Evolutionary conservation across 352 stramenopile genomes (phyloP).

Genomic region (Globisporangium spinosum): DNA sequence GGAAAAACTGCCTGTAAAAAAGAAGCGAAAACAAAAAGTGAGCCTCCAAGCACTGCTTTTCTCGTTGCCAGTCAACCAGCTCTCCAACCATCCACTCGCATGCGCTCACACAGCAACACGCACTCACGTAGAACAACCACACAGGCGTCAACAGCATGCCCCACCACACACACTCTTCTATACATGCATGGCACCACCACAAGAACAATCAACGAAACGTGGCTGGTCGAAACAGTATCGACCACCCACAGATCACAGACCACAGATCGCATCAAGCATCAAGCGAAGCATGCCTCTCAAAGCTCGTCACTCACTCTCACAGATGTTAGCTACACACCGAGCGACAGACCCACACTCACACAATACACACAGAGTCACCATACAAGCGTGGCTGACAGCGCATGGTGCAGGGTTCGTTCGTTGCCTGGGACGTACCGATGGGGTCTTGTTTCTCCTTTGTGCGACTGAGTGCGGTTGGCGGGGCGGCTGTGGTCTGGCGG

Average conservation of each 20-base stretch:
- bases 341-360: slow-evolving; percentile 2
- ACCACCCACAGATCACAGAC: background rate
- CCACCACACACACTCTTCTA: background rate
- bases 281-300: background rate
- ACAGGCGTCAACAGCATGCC: background rate
- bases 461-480: slow-evolving; percentile 1
- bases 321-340: background rate
- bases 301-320: background rate
- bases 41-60: background rate
- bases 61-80: background rate
- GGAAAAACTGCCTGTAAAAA: background rate
- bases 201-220: background rate
- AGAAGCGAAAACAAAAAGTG: background rate
- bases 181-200: background rate
- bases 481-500: background rate
- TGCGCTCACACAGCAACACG: background rate
- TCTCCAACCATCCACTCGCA: background rate
- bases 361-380: background rate
- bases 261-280: background rate
- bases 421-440: slow-evolving; percentile 2
- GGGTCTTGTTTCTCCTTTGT: slow-evolving; percentile 4
- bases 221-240: background rate
- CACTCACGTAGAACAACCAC: background rate
- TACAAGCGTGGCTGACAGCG: background rate
- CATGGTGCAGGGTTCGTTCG: background rate